phyloP scores from a whole-genome alignment of 306 rosid genomes.

The Argentina anserina region DNA sequence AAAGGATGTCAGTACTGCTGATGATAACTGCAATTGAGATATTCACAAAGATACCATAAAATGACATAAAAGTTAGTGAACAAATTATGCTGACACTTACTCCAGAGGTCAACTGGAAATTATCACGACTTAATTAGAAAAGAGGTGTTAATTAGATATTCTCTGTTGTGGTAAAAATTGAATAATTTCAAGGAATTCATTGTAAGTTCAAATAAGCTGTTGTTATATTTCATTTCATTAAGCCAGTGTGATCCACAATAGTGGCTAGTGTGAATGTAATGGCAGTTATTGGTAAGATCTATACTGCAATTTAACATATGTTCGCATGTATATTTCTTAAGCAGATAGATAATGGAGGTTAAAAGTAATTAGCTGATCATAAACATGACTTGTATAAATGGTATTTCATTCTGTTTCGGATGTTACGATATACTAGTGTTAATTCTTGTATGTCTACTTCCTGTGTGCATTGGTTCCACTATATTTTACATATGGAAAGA shows the following conservation, averaged over 20 bases:
- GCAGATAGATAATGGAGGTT: background rate
- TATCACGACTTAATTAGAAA: background rate
- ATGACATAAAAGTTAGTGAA: background rate
- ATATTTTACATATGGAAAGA: background rate
- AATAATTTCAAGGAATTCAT: background rate
- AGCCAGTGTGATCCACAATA: background rate
- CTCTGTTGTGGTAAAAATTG: background rate
- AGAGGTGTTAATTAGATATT: background rate
- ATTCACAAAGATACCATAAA: background rate
- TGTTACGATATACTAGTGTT: background rate
- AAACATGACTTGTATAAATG: background rate
- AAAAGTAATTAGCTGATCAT: background rate
- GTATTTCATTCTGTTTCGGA: background rate
- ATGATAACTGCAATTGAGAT: background rate
- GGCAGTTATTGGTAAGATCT: background rate
- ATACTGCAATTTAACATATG: background rate
- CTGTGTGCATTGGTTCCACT: background rate
- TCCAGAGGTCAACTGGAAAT: background rate
- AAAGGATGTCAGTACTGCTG: background rate
- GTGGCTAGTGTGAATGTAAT: background rate
- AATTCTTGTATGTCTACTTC: background rate
- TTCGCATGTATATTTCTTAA: background rate
- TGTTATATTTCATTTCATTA: background rate
- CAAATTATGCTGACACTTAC: background rate
- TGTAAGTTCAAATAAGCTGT: background rate